phyloP scores from a whole-genome alignment of 2,329 filamentous ascomycete species.

The Coniochaeta ligniaria region DNA sequence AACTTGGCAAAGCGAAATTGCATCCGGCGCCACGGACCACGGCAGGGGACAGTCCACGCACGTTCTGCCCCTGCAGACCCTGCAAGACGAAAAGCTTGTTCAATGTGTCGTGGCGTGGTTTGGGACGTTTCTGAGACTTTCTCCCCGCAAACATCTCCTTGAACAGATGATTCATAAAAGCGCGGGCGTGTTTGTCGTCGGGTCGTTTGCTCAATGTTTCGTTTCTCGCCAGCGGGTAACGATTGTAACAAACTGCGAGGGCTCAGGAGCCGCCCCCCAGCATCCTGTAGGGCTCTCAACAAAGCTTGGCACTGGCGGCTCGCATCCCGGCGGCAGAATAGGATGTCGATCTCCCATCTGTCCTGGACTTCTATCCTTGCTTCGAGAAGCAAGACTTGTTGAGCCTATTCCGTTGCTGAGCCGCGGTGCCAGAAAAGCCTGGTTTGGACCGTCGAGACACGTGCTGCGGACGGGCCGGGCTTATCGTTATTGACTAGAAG shows the following conservation, averaged over 20 bases:
- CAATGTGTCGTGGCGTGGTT: neutral
- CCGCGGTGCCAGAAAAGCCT: neutral
- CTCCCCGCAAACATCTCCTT: neutral
- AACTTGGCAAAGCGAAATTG: conserved; percentile 4
- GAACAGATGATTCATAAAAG: neutral
- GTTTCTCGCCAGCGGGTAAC: neutral
- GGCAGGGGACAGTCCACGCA: neutral
- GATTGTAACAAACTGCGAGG: neutral
- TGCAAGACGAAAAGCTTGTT: conserved; percentile 1
- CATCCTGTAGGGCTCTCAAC: neutral
- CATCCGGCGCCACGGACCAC: neutral
- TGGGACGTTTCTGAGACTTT: neutral
- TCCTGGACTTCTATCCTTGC: neutral
- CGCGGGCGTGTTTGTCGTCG: neutral
- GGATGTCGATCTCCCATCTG: neutral
- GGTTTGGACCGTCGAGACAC: neutral
- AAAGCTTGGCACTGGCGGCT: neutral
- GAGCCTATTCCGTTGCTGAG: neutral
- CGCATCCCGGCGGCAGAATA: neutral
- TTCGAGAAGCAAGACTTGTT: neutral
- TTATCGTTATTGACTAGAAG: neutral
- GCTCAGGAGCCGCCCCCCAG: no score
- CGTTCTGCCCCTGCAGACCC: neutral
- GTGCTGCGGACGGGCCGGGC: neutral
- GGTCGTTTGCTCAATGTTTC: neutral